Base-by-base conservation (phyloP, 2,329 filamentous ascomycete species). In the Acrocalymma vagum region DNA sequence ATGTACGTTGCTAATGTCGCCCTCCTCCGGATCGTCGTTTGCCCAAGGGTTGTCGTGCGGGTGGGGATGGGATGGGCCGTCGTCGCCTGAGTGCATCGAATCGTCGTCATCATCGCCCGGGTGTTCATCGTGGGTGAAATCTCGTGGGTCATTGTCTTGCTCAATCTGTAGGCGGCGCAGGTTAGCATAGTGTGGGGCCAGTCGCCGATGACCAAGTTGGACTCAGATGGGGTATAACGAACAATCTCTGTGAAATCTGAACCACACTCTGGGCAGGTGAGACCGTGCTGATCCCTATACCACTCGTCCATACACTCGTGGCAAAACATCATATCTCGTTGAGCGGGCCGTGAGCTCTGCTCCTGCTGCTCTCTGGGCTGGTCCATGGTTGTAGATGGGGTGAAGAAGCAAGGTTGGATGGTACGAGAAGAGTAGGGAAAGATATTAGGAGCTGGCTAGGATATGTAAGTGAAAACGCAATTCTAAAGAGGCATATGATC, bases 161-260 rank as follows among this genome's bases (percentile, higher is more conserved):
- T 78, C 75, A 32, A 78, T 76, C 72, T 74, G 47, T 14, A 29
- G 15, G 9, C n/a, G n/a, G 11, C 9, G 7, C n/a, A 31, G 32
- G 52, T 67, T 46, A 67, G 58, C 53, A 32, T 27, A 10, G 20
- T 16, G 25, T 21, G 32, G 24, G n/a, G 9, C 20, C 13, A 10
- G 6, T 26, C 14, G 22, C 31, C 18, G 20, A 25, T 30, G 39
- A 34, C 37, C n/a, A 18, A 20, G 26, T 11, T 11, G 14, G 17
- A 7, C 29, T 22, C 8, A 4, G 8, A n/a, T 31, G 47, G 42
- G 25, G 39, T 32, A 24, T 43, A 40, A 77, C 86, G 63, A 76
- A 95, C 92, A 58, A 97, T 90, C 73, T 99, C 92, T 11, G 84
- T 90, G 53, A 90, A 85, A 14, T 95, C 90, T 24, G 84, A 84